These are phyloP conservation scores for Colletotrichum lindemuthianum DNA, from an alignment of 2,329 filamentous ascomycete genomes.

Conservation along the genomic window DNA sequence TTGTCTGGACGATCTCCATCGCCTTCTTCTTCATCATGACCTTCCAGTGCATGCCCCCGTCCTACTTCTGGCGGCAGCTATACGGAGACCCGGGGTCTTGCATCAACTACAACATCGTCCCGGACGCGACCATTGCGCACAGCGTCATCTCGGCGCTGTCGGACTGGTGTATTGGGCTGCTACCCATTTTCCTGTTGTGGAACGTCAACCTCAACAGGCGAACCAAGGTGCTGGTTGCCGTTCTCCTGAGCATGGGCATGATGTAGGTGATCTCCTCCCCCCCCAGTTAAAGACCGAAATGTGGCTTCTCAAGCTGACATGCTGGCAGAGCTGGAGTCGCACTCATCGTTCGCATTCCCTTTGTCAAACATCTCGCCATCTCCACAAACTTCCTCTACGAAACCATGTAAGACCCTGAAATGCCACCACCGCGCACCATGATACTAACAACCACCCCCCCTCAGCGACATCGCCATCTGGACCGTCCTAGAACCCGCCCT, in stretches of 20 bases:
- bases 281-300: too few species aligned
- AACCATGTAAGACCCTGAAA: conserved; percentile 42
- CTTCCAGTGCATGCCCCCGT: conserved; percentile 60
- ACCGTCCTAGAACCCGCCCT: conserved; percentile 46
- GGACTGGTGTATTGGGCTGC: conserved; percentile 59
- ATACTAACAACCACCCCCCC: background rate
- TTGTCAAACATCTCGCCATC: conserved; percentile 42
- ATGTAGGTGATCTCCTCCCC: conserved; percentile 49
- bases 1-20: conserved; percentile 49
- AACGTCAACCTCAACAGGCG: conserved; percentile 57
- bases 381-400: conserved; percentile 44
- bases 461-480: conserved; percentile 46
- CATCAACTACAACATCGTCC: conserved; percentile 50
- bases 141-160: conserved; percentile 55
- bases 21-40: conserved; percentile 57
- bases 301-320: background rate
- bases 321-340: conserved; percentile 49
- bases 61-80: conserved; percentile 59
- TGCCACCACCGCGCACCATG: too few species aligned
- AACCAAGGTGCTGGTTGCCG: conserved; percentile 56
- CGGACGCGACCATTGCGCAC: conserved; percentile 56
- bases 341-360: conserved; percentile 50
- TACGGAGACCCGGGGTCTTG: conserved; percentile 51
- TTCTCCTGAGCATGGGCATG: conserved; percentile 60
- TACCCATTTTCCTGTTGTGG: conserved; percentile 63